Base-by-base conservation (phyloP, 495 filamentous ascomycete genomes). In the Neurospora sp. region DNA sequence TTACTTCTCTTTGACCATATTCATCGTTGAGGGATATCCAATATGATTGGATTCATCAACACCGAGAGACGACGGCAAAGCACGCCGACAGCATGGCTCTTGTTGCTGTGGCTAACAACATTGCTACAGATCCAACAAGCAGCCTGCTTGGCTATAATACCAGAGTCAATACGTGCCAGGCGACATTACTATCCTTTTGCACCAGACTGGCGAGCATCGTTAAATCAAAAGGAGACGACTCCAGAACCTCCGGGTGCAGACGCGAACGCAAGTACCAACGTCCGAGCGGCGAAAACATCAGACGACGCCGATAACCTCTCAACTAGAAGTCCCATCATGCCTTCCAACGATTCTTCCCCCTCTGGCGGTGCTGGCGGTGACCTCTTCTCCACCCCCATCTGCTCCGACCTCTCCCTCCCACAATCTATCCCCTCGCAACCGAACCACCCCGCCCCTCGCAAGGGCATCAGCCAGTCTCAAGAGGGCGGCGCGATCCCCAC, bases 371-470 rank as follows among this genome's bases (percentile, higher is more conserved):
- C 44, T 48, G 44, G 46, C 11, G 39, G 73, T 3, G 76, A 87
- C 69, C 86, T 89, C 72, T 88, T 87, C 74, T 76, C 80, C 72
- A 76, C 84, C 11, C 91, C 92, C 35, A 84, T 94, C 70, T 86
- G 86, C 70, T 90, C 88, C 16, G 86, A 82, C 16, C 74, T 88
- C 22, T 88, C 91, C 69, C 85, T 90, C 0, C 59, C 81, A 1
- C 82, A 80, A 40, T 89, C 94, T 73, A 70, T 80, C 31, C 81
- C 85, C 82, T 80, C 73, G 8, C 74, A 78, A n/a, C 53, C 53
- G 0, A 80, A 83, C 71, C 83, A 86, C 71, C 84, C 84, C 0
- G 79, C 83, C 14, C 76, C 81, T 35, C 78, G 83, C 18, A 74
- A 79, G 18, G 83, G 81, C 37, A 82, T 84, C 71, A 72, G 59